Conservation (phyloP, 164 flowering plant genomes). For the Cinnamomum chago region DNA sequence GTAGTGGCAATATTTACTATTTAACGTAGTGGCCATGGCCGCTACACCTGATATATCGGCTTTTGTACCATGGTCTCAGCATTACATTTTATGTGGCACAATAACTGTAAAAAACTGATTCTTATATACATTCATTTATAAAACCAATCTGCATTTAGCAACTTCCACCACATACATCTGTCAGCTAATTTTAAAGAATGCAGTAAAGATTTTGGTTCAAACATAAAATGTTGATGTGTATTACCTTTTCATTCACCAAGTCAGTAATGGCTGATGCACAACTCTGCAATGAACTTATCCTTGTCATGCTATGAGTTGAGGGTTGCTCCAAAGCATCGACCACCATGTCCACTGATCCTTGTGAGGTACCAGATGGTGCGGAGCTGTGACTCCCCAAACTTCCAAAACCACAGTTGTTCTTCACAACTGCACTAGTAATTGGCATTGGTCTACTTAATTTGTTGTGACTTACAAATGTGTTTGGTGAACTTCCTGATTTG, state of each 20-base stretch:
- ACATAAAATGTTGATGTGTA: background rate
- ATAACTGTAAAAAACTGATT: too few species aligned
- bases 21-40: too few species aligned
- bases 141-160: background rate
- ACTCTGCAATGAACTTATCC: slow-evolving; percentile 75
- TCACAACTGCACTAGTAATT: slow-evolving; percentile 39
- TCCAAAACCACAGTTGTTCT: slow-evolving; percentile 31
- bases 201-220: background rate
- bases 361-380: slow-evolving; percentile 73
- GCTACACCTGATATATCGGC: too few species aligned
- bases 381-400: slow-evolving; percentile 69
- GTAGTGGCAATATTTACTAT: too few species aligned
- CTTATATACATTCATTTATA: background rate
- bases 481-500: slow-evolving; percentile 37
- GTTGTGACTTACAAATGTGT: slow-evolving; percentile 23
- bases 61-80: background rate
- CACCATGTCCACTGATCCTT: slow-evolving; percentile 61
- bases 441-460: slow-evolving; percentile 65
- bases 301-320: slow-evolving; percentile 54
- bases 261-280: slow-evolving; percentile 79
- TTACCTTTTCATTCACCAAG: slow-evolving; percentile 79
- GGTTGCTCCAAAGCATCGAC: slow-evolving; percentile 69
- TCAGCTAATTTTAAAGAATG: background rate
- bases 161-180: background rate
- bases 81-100: background rate